phyloP scores from a whole-genome alignment of 345 rosid genomes.

The Eucalyptus polybractea region DNA sequence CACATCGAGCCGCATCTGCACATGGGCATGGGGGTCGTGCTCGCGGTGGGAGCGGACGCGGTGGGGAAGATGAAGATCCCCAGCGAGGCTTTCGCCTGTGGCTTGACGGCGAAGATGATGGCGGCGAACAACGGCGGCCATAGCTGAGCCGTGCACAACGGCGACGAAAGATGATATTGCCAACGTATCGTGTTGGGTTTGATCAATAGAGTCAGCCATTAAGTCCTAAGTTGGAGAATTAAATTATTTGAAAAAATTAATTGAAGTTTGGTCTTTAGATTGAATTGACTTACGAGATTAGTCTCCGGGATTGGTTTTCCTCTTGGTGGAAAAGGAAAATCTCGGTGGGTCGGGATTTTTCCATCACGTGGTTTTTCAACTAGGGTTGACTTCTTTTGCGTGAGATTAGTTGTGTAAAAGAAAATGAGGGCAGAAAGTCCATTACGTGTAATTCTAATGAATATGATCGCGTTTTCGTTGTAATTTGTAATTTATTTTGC shows the following conservation, averaged over 20 bases:
- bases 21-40: conserved; percentile 90
- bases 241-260: not conserved
- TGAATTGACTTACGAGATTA: not conserved
- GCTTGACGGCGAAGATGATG: conserved; percentile 22
- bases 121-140: not conserved
- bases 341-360: not conserved
- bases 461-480: not conserved
- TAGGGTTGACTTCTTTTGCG: not conserved
- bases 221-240: not conserved
- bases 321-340: not conserved
- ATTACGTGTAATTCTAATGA: not conserved
- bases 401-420: not conserved
- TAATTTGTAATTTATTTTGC: not conserved
- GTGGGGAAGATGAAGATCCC: conserved; percentile 38
- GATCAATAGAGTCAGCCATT: not conserved
- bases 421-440: not conserved
- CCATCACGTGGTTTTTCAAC: not conserved
- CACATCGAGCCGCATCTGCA: conserved; percentile 96
- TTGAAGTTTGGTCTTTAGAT: not conserved
- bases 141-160: not conserved
- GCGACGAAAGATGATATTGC: not conserved
- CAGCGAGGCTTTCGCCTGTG: conserved; percentile 29
- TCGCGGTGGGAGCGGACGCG: conserved; percentile 41
- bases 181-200: not conserved
- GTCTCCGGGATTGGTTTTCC: not conserved